Conservation (phyloP, 441 rosid species). For the Brassica balearica region DNA sequence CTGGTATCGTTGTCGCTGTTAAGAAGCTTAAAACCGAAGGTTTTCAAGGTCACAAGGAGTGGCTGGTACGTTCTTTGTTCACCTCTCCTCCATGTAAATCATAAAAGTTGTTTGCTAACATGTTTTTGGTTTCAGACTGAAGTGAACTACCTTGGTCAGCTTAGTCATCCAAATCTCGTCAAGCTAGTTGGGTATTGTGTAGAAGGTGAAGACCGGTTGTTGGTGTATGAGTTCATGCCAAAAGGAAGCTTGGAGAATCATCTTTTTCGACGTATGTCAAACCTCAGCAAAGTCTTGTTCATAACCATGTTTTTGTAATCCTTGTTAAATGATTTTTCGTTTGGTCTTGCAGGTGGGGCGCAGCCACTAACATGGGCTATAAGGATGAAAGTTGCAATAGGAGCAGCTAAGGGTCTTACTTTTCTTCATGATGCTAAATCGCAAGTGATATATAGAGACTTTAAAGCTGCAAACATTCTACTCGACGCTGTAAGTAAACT, state of each 20-base stretch:
- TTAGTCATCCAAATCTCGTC: slow-evolving; percentile 3
- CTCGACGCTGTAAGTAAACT: background rate
- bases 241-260: background rate
- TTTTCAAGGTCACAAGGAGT: background rate
- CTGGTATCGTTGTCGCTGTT: slow-evolving; percentile 62
- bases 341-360: background rate
- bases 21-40: background rate
- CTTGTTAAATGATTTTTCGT: background rate
- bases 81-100: background rate
- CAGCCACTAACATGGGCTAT: slow-evolving; percentile 4
- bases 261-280: too few relatives aligned
- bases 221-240: background rate
- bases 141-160: slow-evolving; percentile 1
- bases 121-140: background rate
- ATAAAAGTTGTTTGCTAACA: background rate
- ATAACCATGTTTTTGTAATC: too few relatives aligned
- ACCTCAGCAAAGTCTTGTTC: too few relatives aligned
- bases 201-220: slow-evolving; percentile 2
- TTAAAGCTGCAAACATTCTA: slow-evolving; percentile 6
- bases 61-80: background rate
- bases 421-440: slow-evolving; percentile 1
- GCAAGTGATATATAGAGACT: background rate
- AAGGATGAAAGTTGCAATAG: slow-evolving; percentile 5
- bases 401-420: background rate
- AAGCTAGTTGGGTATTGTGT: background rate